Conservation (phyloP, 805 yeast species). For the Starmerella kuoi region DNA sequence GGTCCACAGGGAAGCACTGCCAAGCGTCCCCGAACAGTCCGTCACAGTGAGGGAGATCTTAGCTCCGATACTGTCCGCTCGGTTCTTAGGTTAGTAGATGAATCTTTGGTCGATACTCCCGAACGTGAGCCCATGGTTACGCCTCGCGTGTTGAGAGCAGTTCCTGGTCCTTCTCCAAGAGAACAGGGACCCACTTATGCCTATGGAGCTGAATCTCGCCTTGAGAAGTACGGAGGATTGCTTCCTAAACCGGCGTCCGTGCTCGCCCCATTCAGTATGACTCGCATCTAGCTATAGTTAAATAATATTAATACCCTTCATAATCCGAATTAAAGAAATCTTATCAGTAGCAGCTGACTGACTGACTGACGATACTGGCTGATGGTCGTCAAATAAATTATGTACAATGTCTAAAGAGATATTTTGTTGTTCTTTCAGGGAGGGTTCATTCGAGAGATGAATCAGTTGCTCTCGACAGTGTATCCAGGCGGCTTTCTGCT, state of each 20-base stretch:
- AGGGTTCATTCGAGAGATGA: too few species aligned
- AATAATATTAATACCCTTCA: background rate
- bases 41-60: conserved; percentile 13
- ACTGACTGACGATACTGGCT: too few species aligned
- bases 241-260: conserved; percentile 1
- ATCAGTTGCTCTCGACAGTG: too few species aligned
- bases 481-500: conserved; percentile 27
- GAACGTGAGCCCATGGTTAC: conserved; percentile 15
- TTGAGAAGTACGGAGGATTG: conserved; percentile 9
- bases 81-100: conserved; percentile 30
- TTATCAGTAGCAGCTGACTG: background rate
- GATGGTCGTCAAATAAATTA: conserved; percentile 2
- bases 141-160: conserved; percentile 20
- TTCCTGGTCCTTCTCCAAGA: conserved; percentile 25
- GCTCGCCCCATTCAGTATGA: conserved; percentile 7
- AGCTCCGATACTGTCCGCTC: conserved; percentile 18
- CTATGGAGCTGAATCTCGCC: conserved; percentile 12
- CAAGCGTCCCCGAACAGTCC: conserved; percentile 14
- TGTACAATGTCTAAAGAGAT: too few species aligned
- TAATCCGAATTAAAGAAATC: background rate
- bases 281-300: conserved; percentile 5
- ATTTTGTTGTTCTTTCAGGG: too few species aligned
- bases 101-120: conserved; percentile 29
- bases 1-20: conserved; percentile 12
- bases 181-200: conserved; percentile 19